Evolutionary conservation across 2,329 filamentous ascomycete species (phyloP).

Genomic region (Colletotrichum tabaci): DNA sequence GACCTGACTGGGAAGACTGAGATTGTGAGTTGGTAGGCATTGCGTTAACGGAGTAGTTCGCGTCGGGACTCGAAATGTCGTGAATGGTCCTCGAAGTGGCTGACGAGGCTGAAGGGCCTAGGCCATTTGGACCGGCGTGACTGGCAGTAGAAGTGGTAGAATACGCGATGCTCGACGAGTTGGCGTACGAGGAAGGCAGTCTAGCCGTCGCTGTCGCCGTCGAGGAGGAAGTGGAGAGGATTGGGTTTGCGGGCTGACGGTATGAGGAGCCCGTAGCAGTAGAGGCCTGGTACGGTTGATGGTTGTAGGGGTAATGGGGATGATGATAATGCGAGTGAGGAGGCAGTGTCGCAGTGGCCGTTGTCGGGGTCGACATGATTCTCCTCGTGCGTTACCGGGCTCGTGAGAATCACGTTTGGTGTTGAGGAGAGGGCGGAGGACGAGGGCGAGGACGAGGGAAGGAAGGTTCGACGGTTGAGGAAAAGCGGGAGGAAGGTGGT

Average conservation of each 20-base stretch:
- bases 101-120: conserved; percentile 51
- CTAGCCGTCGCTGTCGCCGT: conserved; percentile 54
- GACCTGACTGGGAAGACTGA: conserved; percentile 45
- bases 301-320: conserved; percentile 74
- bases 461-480: conserved; percentile 35
- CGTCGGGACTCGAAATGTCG: conserved; percentile 50
- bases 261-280: conserved; percentile 53
- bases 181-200: conserved; percentile 51
- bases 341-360: conserved; percentile 44
- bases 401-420: conserved; percentile 42
- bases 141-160: conserved; percentile 42
- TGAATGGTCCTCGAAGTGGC: conserved; percentile 49
- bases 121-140: conserved; percentile 55
- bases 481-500: conserved; percentile 36
- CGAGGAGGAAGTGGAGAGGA: conserved; percentile 57
- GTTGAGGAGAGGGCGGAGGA: conserved; percentile 7
- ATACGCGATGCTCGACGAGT: conserved; percentile 50
- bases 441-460: conserved; percentile 33
- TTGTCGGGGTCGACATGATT: conserved; percentile 84
- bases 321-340: conserved; percentile 74
- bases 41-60: conserved; percentile 49
- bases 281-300: conserved; percentile 63
- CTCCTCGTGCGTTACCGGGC: conserved; percentile 37
- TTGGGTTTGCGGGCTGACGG: conserved; percentile 51
- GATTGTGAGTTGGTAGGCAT: conserved; percentile 53